Conservation (phyloP, 495 filamentous ascomycete species). For the Pseudomonodictys pantanalensis region DNA sequence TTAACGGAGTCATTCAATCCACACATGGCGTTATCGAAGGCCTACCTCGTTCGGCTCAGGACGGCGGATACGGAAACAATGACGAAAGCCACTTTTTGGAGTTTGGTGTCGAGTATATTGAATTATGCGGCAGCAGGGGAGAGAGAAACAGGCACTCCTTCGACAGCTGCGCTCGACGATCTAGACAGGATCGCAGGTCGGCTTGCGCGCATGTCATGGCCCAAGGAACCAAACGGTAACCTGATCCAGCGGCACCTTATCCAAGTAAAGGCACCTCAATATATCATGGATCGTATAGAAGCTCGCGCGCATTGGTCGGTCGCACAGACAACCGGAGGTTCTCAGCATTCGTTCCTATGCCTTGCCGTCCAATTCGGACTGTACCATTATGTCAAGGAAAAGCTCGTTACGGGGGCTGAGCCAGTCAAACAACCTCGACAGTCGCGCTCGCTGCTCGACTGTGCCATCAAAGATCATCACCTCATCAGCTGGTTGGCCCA, state of each 20-base stretch:
- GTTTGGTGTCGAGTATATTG: neutral
- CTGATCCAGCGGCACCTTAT: slow-evolving; percentile 4
- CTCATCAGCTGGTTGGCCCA: no score
- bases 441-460: slow-evolving; percentile 8
- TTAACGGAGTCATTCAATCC: slow-evolving; percentile 4
- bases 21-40: slow-evolving; percentile 3
- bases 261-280: slow-evolving; percentile 5
- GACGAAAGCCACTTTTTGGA: slow-evolving; percentile 2
- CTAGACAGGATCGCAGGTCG: neutral
- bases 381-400: slow-evolving; percentile 4
- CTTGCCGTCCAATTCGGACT: neutral
- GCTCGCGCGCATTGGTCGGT: slow-evolving; percentile 1
- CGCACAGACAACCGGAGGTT: slow-evolving; percentile 1
- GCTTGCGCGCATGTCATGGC: slow-evolving; percentile 3
- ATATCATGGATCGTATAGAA: neutral
- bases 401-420: neutral
- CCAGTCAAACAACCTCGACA: neutral
- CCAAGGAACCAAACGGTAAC: slow-evolving; percentile 4
- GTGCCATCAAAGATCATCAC: slow-evolving; percentile 1
- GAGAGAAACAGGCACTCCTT: neutral
- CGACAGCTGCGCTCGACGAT: neutral
- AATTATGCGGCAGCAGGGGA: slow-evolving; percentile 4
- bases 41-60: neutral
- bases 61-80: neutral
- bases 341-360: slow-evolving; percentile 5